Evolutionary conservation across 164 flowering plant genomes (phyloP), one percentile per base, ranked within the genome.

Genomic region (Nelumbo lutea): DNA sequence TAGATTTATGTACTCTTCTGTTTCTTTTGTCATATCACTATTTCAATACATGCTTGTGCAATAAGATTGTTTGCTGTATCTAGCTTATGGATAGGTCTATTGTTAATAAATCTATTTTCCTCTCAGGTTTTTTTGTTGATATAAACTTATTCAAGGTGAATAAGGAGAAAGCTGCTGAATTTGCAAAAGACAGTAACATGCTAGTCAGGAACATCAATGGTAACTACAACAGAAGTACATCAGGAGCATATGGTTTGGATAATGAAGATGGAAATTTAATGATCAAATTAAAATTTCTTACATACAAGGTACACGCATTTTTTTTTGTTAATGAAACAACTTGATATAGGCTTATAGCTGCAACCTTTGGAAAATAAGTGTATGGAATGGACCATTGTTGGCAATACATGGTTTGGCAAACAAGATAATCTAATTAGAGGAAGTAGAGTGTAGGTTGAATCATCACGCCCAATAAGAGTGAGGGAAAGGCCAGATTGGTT

Each of bases 241-340:
- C 78, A 58, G 81, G 67, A 65, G 71, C 73, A 61, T 83, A 82
- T 71, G 89, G 80, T 65, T 82, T 95, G 69, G 96, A 94, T 60
- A 91, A 92, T 77, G 96, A 92, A 80, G 97, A 95, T 85, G 94
- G 90, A 59, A 92, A 95, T 75, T 68, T 89, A 61, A 95, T 92
- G 99, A 83, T 95, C 69, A 92, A 95, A 75, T 68, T 95, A 75
- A 95, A 95, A 75, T 95, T 95, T 78, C 90, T 92, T 65, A 88
- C 98, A 10, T 95, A 95, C 68, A 95, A 92, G 97, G 97, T 93
- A 76, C 39, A 57, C 40, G 13, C 46, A 2, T 57, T 39, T 39
- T 4, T 9, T 67, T 43, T 66, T 1, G 41, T 4, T 48, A 39
- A 47, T 40, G 38, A 3, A 38, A 65, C 40, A 27, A 50, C 40